Percentiles rank a stretch among this genome's conserved stretches.
Conservation (phyloP, 129 eudicot species). For the Oenanthe sinensis region DNA sequence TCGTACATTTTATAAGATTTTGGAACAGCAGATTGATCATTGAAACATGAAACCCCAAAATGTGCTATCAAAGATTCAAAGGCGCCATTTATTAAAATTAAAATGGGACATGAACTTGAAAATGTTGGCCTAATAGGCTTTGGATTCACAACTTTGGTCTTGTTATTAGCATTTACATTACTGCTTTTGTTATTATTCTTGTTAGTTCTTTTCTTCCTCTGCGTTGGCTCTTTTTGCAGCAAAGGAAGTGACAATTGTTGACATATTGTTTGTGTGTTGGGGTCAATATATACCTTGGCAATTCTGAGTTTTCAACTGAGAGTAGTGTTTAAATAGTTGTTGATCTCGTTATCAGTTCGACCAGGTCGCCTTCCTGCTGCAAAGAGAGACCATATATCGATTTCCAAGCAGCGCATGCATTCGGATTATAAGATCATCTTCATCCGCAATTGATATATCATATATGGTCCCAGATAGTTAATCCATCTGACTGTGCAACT, state of each 20-base stretch:
- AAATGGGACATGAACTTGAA: neutral
- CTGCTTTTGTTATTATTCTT: neutral
- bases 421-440: too few relatives aligned
- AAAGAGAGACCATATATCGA: too few relatives aligned
- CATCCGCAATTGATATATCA: too few relatives aligned
- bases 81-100: too few relatives aligned
- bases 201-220: constrained; percentile 6
- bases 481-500: too few relatives aligned
- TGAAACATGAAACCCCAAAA: constrained; percentile 3
- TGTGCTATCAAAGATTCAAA: too few relatives aligned
- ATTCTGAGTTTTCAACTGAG: constrained; percentile 20
- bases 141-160: constrained; percentile 23
- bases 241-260: neutral
- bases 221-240: neutral
- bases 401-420: too few relatives aligned
- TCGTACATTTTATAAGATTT: too few relatives aligned
- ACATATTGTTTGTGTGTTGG: constrained; percentile 17
- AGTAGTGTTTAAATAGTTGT: constrained; percentile 33
- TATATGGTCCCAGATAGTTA: too few relatives aligned
- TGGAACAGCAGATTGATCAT: neutral
- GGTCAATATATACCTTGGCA: constrained; percentile 17
- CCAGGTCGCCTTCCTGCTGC: constrained; percentile 19
- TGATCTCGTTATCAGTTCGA: constrained; percentile 47
- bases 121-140: constrained; percentile 25
- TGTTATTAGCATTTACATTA: neutral